Percentiles rank a stretch among this genome's conserved stretches.
Conservation (phyloP, 2,329 filamentous ascomycete species). For the Fusarium globosum region DNA sequence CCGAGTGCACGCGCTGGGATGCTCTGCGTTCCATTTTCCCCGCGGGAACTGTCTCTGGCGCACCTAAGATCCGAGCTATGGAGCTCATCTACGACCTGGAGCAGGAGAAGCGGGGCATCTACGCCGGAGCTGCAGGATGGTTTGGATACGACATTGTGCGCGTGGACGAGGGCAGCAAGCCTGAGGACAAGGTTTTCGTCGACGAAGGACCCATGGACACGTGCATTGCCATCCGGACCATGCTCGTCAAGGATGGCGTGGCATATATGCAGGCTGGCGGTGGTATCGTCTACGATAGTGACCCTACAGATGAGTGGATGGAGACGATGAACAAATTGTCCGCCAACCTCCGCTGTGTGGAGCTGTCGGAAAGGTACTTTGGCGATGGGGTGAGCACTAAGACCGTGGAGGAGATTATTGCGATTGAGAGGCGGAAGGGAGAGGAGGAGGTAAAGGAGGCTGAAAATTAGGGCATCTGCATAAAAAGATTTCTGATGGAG, state of each 20-base stretch:
- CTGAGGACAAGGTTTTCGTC: slow-evolving; percentile 35
- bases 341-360: slow-evolving; percentile 45
- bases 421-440: slow-evolving; percentile 43
- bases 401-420: slow-evolving; percentile 44
- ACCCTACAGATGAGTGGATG: slow-evolving; percentile 92
- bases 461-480: slow-evolving; percentile 1
- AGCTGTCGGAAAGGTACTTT: slow-evolving; percentile 44
- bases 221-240: slow-evolving; percentile 83
- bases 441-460: slow-evolving; percentile 42
- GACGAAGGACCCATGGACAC: slow-evolving; percentile 92
- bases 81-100: slow-evolving; percentile 96
- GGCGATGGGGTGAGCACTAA: slow-evolving; percentile 41
- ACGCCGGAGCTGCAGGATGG: slow-evolving; percentile 96
- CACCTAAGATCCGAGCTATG: slow-evolving; percentile 97
- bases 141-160: slow-evolving; percentile 87
- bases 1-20: slow-evolving; percentile 89
- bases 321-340: slow-evolving; percentile 95
- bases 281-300: slow-evolving; percentile 94
- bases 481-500: neutral
- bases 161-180: slow-evolving; percentile 63
- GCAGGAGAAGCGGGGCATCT: slow-evolving; percentile 91
- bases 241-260: slow-evolving; percentile 91
- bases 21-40: slow-evolving; percentile 97
- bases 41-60: slow-evolving; percentile 93
- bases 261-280: slow-evolving; percentile 92